Evolutionary conservation across 352 stramenopile genomes (phyloP), one percentile per base, ranked within the genome.

Genomic region (Phytopythium chamaehyphon): DNA sequence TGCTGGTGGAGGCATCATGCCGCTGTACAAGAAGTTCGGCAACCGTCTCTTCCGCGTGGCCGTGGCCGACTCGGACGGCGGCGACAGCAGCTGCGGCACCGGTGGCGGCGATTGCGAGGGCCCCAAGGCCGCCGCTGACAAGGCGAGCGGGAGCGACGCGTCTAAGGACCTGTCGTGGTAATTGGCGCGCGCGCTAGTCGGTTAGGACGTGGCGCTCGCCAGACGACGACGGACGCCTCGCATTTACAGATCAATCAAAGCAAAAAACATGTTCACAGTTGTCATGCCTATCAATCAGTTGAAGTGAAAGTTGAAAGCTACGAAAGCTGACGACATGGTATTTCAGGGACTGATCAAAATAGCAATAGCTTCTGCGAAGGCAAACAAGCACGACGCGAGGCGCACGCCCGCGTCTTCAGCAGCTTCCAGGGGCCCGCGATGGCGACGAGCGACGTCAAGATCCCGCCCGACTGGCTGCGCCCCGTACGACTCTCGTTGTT

Each of bases 11-110:
- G 83, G 83, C 51, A 90, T 94, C 70, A 90, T 91, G 79, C 77
- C 83, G 49, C 66, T 94, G 26, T 94, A 90, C 73, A 88, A 87
- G 57, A 88, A 90, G 68, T 92, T 88, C 31, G 79, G 79, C 61
- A 90, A 89, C 68, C 73, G 76, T 37, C 76, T 94, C 52, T 94
- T 94, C 61, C 83, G 83, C 19, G 83, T 90, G 43, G 83, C 83
- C 9, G 79, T 94, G 51, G 73, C 89, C 50, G 78, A 91, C 44
- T 71, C 79, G 24, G 60, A 44, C 26, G 58, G 40, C 7, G 55
- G 62, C 23, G 66, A 69, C 38, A 62, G 61, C 33, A 70, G 64
- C 51, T 83, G 73, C 18, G 62, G 68, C 50, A 65, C 59, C 39
- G 53, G 62, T 38, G 65, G 61, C 36, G 53, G 62, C 37, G 58